These are phyloP conservation scores for Solanum sitiens DNA, from an alignment of 257 asterid genomes.

Conservation along the genomic window DNA sequence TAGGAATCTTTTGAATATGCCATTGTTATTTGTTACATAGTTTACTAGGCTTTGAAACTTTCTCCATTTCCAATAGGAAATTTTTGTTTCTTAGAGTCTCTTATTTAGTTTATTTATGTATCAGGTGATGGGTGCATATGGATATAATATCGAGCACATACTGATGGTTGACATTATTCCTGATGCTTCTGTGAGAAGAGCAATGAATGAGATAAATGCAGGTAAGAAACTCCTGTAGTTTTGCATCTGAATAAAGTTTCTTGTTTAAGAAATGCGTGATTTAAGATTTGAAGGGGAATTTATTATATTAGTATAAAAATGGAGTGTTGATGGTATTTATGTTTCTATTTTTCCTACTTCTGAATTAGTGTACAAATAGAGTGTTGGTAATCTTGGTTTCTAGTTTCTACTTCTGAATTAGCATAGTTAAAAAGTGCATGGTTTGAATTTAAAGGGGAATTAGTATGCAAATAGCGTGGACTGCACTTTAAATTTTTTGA, in stretches of 20 bases:
- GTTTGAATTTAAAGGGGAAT: neutral
- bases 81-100: neutral
- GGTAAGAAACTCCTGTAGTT: slow-evolving; percentile 30
- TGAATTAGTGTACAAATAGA: neutral
- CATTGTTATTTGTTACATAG: too few relatives aligned
- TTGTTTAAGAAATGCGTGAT: neutral
- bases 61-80: neutral
- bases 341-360: neutral
- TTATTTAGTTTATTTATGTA: neutral
- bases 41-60: too few relatives aligned
- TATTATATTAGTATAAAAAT: neutral
- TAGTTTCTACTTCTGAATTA: neutral
- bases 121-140: slow-evolving; percentile 99
- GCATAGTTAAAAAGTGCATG: neutral
- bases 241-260: neutral
- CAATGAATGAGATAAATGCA: slow-evolving; percentile 98
- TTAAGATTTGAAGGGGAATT: neutral
- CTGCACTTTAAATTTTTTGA: neutral
- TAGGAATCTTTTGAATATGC: too few relatives aligned
- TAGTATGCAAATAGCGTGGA: neutral
- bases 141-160: slow-evolving; percentile 91
- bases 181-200: slow-evolving; percentile 80
- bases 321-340: neutral
- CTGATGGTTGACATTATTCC: slow-evolving; percentile 96
- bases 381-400: neutral